A percentile compares a stretch with the other conserved stretches of the same genome.
Conservation (phyloP, 2,329 filamentous ascomycete species). For the Penicillium sclerotiorum region DNA sequence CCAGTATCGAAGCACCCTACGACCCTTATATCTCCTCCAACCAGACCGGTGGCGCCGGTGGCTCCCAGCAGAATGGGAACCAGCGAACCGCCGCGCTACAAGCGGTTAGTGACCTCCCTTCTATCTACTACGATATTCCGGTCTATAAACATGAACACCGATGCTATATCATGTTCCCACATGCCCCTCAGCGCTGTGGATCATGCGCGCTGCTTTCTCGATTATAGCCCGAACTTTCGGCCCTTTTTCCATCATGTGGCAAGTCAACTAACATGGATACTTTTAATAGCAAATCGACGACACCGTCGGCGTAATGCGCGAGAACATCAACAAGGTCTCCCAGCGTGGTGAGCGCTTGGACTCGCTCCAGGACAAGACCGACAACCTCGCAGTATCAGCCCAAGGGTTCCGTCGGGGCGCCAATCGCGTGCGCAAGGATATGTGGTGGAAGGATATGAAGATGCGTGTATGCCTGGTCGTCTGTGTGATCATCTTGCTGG, state of each 20-base stretch:
- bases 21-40: conserved; percentile 85
- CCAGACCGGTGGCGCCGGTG: conserved; percentile 54
- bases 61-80: conserved; percentile 58
- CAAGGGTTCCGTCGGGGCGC: conserved; percentile 95
- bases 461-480: conserved; percentile 96
- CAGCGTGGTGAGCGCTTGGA: conserved; percentile 90
- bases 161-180: neutral
- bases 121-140: conserved; percentile 13
- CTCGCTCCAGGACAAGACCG: conserved; percentile 85
- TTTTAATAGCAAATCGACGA: conserved; percentile 86
- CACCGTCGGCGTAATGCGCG: conserved; percentile 90
- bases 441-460: conserved; percentile 99
- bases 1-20: conserved; percentile 64
- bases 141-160: neutral
- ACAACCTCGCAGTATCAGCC: conserved; percentile 89
- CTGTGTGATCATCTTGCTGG: conserved; percentile 85
- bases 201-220: neutral
- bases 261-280: conserved; percentile 22
- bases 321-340: conserved; percentile 96
- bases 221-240: neutral
- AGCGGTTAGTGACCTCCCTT: conserved; percentile 67
- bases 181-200: neutral
- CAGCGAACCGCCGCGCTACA: conserved; percentile 74
- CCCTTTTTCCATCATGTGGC: neutral
- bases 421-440: conserved; percentile 93